Conservation (phyloP, 192 early-diverging fungal genomes). For the Dimargaris cristalligena region DNA sequence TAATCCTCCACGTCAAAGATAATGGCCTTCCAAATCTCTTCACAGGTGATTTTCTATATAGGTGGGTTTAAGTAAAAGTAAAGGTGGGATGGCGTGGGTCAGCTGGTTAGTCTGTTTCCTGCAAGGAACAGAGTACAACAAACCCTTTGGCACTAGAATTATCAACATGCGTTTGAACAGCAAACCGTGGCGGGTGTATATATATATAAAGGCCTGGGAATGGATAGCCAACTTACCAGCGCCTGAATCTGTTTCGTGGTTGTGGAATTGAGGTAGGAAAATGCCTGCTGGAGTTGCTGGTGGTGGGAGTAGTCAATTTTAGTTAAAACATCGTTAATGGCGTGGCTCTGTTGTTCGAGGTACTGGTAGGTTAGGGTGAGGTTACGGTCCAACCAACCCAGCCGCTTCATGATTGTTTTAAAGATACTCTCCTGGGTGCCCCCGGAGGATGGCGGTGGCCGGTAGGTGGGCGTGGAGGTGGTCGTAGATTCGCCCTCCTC, state of each 20-base stretch:
- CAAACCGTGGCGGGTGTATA: too few relatives aligned
- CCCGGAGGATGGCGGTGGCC: constrained; percentile 8
- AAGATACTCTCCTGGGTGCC: constrained; percentile 67
- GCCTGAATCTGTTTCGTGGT: constrained; percentile 42
- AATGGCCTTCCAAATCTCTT: constrained; percentile 33
- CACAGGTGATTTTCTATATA: constrained; percentile 13
- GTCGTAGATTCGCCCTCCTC: not conserved
- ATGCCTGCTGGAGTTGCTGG: constrained; percentile 42
- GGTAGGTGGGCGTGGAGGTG: constrained; percentile 1
- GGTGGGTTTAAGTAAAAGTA: not conserved
- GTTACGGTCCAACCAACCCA: constrained; percentile 63
- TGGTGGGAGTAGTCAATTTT: constrained; percentile 40
- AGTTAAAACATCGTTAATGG: constrained; percentile 43
- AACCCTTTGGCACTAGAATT: too few relatives aligned
- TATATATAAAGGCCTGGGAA: too few relatives aligned
- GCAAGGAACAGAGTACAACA: too few relatives aligned
- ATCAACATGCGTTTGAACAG: too few relatives aligned
- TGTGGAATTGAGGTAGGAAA: constrained; percentile 48
- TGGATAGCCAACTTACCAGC: constrained; percentile 25
- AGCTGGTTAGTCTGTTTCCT: too few relatives aligned
- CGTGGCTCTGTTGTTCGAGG: constrained; percentile 57
- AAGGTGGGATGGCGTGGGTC: too few relatives aligned
- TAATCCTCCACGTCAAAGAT: constrained; percentile 30
- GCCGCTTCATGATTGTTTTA: constrained; percentile 78
- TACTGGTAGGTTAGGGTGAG: constrained; percentile 55